A percentile compares a stretch with the other conserved stretches of the same genome.
Conservation (phyloP, 2,329 filamentous ascomycete species). For the Penicillium verrucosum region DNA sequence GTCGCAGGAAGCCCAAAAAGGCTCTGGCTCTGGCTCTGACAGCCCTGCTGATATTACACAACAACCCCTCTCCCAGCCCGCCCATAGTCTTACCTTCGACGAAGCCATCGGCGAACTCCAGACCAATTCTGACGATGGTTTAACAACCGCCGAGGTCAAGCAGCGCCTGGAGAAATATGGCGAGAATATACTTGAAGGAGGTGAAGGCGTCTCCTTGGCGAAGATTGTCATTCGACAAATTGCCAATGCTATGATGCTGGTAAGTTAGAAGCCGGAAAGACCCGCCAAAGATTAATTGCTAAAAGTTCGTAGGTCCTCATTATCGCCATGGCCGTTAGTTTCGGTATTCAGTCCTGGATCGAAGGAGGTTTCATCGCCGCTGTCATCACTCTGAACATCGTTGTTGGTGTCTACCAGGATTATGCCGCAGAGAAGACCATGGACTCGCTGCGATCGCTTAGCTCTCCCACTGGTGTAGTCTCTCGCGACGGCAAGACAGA, state of each 20-base stretch:
- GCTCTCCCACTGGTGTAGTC: constrained; percentile 56
- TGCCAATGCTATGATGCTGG: constrained; percentile 67
- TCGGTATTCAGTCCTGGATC: constrained; percentile 56
- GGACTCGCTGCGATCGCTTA: constrained; percentile 56
- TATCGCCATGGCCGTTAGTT: constrained; percentile 67
- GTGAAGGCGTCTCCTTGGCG: constrained; percentile 61
- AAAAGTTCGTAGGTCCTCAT: constrained; percentile 62
- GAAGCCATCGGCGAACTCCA: constrained; percentile 55
- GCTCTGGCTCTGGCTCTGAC: constrained; percentile 6
- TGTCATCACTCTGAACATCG: constrained; percentile 57
- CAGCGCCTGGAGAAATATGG: constrained; percentile 57
- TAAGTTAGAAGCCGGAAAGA: constrained; percentile 30
- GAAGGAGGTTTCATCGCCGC: constrained; percentile 60
- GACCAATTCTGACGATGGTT: constrained; percentile 56
- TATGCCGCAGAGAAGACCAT: constrained; percentile 62
- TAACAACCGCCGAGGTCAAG: constrained; percentile 55
- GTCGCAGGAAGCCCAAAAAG: constrained; percentile 21
- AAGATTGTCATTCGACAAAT: constrained; percentile 67
- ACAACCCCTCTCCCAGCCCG: constrained; percentile 56
- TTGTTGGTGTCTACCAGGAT: constrained; percentile 61
- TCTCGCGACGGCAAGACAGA: constrained; percentile 56
- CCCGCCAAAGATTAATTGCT: not conserved
- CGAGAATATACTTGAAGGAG: constrained; percentile 64
- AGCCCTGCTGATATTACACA: constrained; percentile 37
- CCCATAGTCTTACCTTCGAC: constrained; percentile 58